Conservation (phyloP, 352 stramenopile genomes). For the Globisporangium canariense region DNA sequence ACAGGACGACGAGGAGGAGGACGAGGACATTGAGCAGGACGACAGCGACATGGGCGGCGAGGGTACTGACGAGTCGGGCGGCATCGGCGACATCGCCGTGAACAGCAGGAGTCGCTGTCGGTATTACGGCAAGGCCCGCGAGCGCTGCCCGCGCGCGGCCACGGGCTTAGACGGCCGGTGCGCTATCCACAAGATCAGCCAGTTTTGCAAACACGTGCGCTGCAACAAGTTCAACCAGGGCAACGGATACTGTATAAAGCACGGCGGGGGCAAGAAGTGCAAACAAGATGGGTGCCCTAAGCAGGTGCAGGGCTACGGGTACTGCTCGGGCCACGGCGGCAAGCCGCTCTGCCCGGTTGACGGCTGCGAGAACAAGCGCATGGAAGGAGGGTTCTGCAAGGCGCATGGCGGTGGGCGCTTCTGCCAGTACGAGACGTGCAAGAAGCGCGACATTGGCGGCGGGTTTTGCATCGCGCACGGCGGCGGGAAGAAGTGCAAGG, state of each 20-base stretch:
- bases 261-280: conserved; percentile 84
- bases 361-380: conserved; percentile 79
- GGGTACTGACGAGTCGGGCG: conserved; percentile 14
- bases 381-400: conserved; percentile 87
- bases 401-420: conserved; percentile 77
- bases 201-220: conserved; percentile 76
- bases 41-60: conserved; percentile 19
- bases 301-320: conserved; percentile 80
- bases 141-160: conserved; percentile 54
- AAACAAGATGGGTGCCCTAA: conserved; percentile 78
- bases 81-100: conserved; percentile 20
- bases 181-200: conserved; percentile 78
- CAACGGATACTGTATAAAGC: conserved; percentile 82
- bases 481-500: conserved; percentile 81
- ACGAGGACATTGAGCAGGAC: conserved; percentile 15
- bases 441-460: conserved; percentile 83
- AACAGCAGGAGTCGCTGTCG: conserved; percentile 47
- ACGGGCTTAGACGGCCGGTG: conserved; percentile 76
- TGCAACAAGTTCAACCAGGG: conserved; percentile 87
- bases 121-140: conserved; percentile 72
- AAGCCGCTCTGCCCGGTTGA: conserved; percentile 74
- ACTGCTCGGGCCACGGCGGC: conserved; percentile 78
- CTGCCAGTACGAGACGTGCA: conserved; percentile 68
- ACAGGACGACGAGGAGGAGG: conserved; percentile 11
- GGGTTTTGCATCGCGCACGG: conserved; percentile 85